These are phyloP conservation scores for Dipteronia dyeriana DNA, from an alignment of 345 rosid genomes.

Conservation along the genomic window DNA sequence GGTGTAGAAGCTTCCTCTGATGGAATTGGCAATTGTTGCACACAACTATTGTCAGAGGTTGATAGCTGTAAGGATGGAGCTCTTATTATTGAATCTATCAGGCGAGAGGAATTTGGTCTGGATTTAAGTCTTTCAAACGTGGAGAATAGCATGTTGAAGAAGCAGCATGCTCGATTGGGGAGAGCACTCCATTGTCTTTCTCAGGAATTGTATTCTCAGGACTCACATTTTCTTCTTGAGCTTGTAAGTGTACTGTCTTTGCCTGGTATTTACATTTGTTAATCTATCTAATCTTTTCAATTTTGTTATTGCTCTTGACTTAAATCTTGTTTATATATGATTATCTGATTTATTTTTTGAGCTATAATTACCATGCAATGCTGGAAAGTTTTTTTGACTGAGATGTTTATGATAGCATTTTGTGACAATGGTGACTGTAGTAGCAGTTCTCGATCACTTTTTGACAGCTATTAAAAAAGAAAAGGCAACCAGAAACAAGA, in stretches of 20 bases:
- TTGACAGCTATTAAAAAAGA: background rate
- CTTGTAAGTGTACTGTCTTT: slow-evolving; percentile 53
- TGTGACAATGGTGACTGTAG: background rate
- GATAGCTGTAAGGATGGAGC: slow-evolving; percentile 44
- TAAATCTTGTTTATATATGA: background rate
- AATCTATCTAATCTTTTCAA: background rate
- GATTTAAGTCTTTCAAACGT: slow-evolving; percentile 57
- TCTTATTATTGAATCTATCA: slow-evolving; percentile 67
- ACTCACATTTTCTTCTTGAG: slow-evolving; percentile 98
- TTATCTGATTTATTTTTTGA: background rate
- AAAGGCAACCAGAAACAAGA: background rate
- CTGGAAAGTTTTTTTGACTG: background rate
- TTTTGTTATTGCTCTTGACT: background rate
- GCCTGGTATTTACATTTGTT: background rate
- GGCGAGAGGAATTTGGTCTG: slow-evolving; percentile 89
- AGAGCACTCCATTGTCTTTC: slow-evolving; percentile 99
- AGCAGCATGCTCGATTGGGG: slow-evolving; percentile 98
- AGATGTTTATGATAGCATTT: background rate
- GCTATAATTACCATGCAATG: background rate
- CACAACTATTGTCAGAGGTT: slow-evolving; percentile 29
- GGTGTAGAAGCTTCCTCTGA: slow-evolving; percentile 32
- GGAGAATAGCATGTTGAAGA: slow-evolving; percentile 75
- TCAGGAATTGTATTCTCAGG: slow-evolving; percentile 95
- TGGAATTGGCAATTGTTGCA: slow-evolving; percentile 25
- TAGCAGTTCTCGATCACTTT: background rate